These are phyloP conservation scores for Diplodia mutila DNA, from an alignment of 2,329 filamentous ascomycete genomes.

Conservation along the genomic window DNA sequence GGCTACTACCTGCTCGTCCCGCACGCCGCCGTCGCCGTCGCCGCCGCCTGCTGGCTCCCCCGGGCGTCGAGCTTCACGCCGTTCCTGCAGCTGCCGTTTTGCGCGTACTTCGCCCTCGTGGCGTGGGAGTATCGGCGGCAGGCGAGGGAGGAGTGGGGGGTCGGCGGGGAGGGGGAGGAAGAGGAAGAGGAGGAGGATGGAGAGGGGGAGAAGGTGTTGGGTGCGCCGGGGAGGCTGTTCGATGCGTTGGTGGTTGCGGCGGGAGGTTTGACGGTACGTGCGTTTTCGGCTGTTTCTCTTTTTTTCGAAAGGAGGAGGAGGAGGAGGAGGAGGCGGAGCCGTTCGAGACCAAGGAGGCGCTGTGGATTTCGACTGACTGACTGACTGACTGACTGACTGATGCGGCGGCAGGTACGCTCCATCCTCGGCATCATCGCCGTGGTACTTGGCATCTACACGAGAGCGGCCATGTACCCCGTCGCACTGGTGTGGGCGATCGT, in stretches of 20 bases:
- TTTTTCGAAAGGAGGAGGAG: neutral
- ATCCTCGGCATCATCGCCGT: neutral
- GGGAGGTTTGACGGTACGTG: neutral
- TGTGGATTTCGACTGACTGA: neutral
- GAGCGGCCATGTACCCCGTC: neutral
- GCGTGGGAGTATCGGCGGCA: neutral
- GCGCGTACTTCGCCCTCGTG: neutral
- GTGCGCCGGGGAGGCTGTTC: neutral
- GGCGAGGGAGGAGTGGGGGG: neutral
- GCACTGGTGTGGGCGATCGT: neutral
- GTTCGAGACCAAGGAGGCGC: neutral
- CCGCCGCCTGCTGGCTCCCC: neutral
- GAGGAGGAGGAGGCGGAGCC: neutral
- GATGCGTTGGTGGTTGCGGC: neutral
- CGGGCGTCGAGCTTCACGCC: neutral
- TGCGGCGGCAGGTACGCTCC: neutral
- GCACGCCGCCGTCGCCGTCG: neutral
- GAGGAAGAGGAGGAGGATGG: neutral
- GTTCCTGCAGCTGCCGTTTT: neutral
- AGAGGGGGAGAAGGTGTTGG: neutral
- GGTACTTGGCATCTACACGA: neutral
- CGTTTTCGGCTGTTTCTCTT: neutral
- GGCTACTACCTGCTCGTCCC: neutral
- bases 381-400: neutral
- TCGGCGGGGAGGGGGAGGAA: neutral